A percentile compares a stretch with the other conserved stretches of the same genome.
phyloP scores from a whole-genome alignment of 768 basidiomycete genomes.

The Punctularia strigosozonata region DNA sequence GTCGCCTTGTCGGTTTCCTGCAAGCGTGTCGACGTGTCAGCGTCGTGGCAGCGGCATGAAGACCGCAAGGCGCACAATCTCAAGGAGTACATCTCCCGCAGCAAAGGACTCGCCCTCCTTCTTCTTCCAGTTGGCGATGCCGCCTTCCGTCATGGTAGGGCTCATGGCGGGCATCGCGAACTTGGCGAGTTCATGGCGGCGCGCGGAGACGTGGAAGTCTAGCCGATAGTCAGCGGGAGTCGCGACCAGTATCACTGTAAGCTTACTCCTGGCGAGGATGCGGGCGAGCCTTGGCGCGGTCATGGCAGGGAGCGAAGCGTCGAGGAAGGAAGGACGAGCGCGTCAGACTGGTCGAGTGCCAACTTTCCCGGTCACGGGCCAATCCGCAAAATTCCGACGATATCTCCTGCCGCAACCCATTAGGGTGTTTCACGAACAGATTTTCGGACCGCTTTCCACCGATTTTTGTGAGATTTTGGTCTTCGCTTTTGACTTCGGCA shows the following conservation, averaged over 20 bases:
- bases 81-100: constrained; percentile 88
- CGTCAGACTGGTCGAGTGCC: no score
- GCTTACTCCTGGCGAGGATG: constrained; percentile 54
- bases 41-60: constrained; percentile 7
- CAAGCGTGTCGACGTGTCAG: constrained; percentile 4
- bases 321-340: constrained; percentile 15
- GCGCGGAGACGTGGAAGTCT: constrained; percentile 81
- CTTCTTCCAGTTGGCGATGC: constrained; percentile 96
- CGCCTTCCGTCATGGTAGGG: constrained; percentile 99
- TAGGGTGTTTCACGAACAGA: neutral
- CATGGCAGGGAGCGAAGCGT: constrained; percentile 13
- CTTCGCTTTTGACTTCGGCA: neutral
- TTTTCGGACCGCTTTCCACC: neutral
- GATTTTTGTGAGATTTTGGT: neutral
- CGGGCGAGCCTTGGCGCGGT: constrained; percentile 62
- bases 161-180: constrained; percentile 99
- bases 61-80: constrained; percentile 58
- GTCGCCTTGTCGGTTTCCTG: constrained; percentile 99
- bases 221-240: no score
- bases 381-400: constrained; percentile 11
- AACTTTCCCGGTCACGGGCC: constrained; percentile 3
- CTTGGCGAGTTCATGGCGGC: constrained; percentile 67
- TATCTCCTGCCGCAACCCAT: neutral
- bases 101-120: constrained; percentile 87
- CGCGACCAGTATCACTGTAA: no score